Base-by-base conservation (phyloP, 306 rosid genomes). In the Citrullus amarus region DNA sequence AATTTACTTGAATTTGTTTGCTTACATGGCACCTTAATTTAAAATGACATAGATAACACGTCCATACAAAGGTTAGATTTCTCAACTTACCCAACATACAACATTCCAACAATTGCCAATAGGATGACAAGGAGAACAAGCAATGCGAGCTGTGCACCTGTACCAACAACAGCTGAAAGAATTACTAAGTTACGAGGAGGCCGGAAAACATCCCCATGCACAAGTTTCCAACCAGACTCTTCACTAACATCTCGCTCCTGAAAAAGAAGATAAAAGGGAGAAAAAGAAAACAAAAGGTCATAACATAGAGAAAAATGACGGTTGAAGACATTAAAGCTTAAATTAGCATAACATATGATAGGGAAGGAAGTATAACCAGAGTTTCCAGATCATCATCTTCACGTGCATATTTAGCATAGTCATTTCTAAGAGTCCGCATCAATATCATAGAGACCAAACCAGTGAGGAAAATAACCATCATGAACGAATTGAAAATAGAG, bases 191-290 rank as follows among this genome's bases (percentile, higher is more conserved):
- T 86, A 76, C 92, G 86, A 82, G 99, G 86, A 81, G 97, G 89
- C 83, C 99, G 91, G 74, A 96, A 96, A 89, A 96, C 99, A 88
- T 96, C 99, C 81, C 99, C 99, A 80, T 96, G 99, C 70, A 96
- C 99, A 77, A 96, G 99, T 86, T 96, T 96, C 99, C 99, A 96
- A 70, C 99, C 99, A 88, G 99, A 96, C 88, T 92, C 99, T 85
- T 96, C 99, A 79, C 93, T 96, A 12, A 92, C 99, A 85, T 96
- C 99, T 85, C 99, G 90, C 87, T 96, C 99, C 99, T 96, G 75
- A 51, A 59, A 79, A 60, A 57, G 80, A 51, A 82, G 55, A 10
- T 57, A 72, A 67, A 50, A 62, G 44, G 39, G 43, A 46, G 74
- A 76, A 51, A 51, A 39, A 53, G 9, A 53, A 53, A 53, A 53